Evolutionary conservation across 2,329 filamentous ascomycete genomes (phyloP), one percentile per base, ranked within the genome.

Genomic region (Phialocephala subalpina): DNA sequence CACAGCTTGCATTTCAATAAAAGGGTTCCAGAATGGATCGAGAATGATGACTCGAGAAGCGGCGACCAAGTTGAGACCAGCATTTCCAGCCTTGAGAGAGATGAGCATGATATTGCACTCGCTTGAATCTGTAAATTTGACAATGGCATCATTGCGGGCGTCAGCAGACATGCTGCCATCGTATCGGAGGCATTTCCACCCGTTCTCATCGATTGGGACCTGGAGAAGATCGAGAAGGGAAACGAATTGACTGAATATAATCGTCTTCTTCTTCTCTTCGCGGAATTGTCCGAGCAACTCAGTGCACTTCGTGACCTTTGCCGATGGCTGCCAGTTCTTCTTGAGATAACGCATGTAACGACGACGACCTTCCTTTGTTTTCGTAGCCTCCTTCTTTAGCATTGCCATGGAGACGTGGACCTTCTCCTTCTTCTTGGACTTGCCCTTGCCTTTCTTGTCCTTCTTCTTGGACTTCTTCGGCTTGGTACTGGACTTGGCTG

Each of bases 11-110:
- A 94, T 93, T 79, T 97, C 94, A 58, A 97, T 91, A 75, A 91
- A 97, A 0, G 94, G 94, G 69, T 97, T 97, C 93, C 93, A 97
- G 80, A 97, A 97, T 0, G 94, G 94, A 76, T 97, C 94, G 75
- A 97, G 88, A 69, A 97, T 92, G 77, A 97, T 93, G 71, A 97
- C 92, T 69, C 93, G 90, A 1, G 90, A 93, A 0, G 94, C 94
- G 20, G 89, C 87, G 45, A 91, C 92, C 25, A 97, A 84, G 74
- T 97, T 97, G 55, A 97, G 85, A 1, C 94, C 94, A 0, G 94
- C 89, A 72, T 95, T 95, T 38, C 92, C 92, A 1, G 92, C 92
- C 73, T 92, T 93, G 58, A 95, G 82, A 1, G 91, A 94, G 1
- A 94, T 87, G 2, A 96, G 83, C 85, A 96, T 92, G 75, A 95